Evolutionary conservation across 768 basidiomycete species (phyloP).

Genomic region (Psilocybe subaeruginosa): DNA sequence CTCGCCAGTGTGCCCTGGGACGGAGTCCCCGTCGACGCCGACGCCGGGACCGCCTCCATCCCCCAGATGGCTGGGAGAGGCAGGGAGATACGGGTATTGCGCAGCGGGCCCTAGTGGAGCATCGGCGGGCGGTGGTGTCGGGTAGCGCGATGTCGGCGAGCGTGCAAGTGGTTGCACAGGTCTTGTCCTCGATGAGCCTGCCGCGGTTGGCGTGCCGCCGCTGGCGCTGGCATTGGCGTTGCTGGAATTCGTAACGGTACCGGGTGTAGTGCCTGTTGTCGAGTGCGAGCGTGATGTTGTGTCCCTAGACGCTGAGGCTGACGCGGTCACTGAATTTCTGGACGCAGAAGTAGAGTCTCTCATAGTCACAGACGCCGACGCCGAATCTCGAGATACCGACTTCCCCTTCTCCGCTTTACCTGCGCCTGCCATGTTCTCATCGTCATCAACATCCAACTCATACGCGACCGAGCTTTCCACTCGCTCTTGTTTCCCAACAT

Average conservation of each 20-base stretch:
- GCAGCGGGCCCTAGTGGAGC: constrained; percentile 57
- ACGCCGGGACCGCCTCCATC: neutral
- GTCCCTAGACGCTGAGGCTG: neutral
- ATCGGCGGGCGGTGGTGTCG: constrained; percentile 42
- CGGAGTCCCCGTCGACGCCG: neutral
- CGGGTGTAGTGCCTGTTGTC: neutral
- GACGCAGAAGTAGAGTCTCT: neutral
- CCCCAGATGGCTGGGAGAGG: constrained; percentile 14
- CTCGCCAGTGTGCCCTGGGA: constrained; percentile 48
- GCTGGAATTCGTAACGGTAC: neutral
- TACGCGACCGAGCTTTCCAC: neutral
- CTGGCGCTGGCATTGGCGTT: neutral
- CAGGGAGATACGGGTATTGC: constrained; percentile 53
- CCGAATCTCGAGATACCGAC: neutral
- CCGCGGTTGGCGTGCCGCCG: constrained; percentile 1
- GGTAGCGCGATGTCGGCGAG: constrained; percentile 24
- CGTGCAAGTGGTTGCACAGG: neutral
- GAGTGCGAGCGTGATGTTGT: neutral
- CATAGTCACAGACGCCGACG: neutral
- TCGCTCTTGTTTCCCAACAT: neutral
- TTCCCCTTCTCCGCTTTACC: no score
- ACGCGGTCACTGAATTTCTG: neutral
- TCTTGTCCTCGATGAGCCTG: neutral
- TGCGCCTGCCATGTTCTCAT: no score
- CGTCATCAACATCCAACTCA: neutral